Percentiles rank a stretch among this genome's conserved stretches.
Conservation (phyloP, 805 yeast genomes). For the Torulaspora microellipsoides region DNA sequence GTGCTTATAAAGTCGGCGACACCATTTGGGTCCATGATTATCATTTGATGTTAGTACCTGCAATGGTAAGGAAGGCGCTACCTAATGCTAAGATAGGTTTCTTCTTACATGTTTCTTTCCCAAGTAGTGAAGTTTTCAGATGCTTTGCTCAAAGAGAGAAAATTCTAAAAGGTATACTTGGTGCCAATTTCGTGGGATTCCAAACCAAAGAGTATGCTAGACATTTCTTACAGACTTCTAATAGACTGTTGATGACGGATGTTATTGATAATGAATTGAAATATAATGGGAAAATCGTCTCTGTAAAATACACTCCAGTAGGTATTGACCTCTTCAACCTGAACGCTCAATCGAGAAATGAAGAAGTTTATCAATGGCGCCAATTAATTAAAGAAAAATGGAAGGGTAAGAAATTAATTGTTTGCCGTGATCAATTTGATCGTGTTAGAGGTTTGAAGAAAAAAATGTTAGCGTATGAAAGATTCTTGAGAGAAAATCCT, state of each 20-base stretch:
- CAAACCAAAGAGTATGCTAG: conserved; percentile 92
- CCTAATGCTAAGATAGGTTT: conserved; percentile 89
- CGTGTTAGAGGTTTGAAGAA: conserved; percentile 83
- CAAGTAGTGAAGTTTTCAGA: conserved; percentile 90
- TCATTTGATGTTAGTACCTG: conserved; percentile 81
- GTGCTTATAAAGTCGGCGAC: conserved; percentile 67
- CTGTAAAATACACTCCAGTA: conserved; percentile 59
- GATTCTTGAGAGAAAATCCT: conserved; percentile 68
- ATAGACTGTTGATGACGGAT: conserved; percentile 78
- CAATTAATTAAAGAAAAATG: conserved; percentile 71
- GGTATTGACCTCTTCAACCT: conserved; percentile 73
- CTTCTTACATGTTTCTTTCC: conserved; percentile 90
- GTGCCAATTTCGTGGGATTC: conserved; percentile 82
- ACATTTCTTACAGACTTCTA: conserved; percentile 89
- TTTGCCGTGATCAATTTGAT: conserved; percentile 86
- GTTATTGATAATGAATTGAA: conserved; percentile 57
- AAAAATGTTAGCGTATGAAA: conserved; percentile 81
- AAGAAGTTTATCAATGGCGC: conserved; percentile 61
- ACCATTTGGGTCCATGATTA: conserved; percentile 92
- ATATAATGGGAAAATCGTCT: conserved; percentile 53
- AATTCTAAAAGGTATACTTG: conserved; percentile 76
- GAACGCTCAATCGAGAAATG: conserved; percentile 41
- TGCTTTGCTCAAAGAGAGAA: conserved; percentile 84
- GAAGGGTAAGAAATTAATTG: conserved; percentile 63
- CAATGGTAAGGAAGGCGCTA: conserved; percentile 66